Percentiles rank a stretch among this genome's conserved stretches.
Conservation (phyloP, 441 rosid genomes). For the Brassica balearica region DNA sequence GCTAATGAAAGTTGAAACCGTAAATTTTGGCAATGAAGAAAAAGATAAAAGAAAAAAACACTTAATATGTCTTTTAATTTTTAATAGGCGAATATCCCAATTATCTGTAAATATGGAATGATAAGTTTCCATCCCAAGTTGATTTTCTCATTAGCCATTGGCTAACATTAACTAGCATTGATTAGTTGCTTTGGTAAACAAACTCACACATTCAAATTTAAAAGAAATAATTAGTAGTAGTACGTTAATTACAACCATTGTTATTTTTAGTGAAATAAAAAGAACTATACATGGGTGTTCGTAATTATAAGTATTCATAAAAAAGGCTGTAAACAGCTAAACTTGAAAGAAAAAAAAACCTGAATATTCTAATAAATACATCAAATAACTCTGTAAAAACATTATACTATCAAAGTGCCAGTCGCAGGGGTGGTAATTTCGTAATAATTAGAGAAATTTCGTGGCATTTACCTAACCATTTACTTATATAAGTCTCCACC, state of each 20-base stretch:
- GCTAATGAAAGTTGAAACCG: conserved; percentile 27
- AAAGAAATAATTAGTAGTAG: conserved; percentile 17
- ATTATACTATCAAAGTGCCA: neutral
- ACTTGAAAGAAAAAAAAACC: neutral
- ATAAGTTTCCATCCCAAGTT: conserved; percentile 26
- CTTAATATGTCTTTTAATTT: neutral
- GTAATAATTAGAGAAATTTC: conserved; percentile 26
- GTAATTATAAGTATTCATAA: neutral
- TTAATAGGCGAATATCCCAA: conserved; percentile 13
- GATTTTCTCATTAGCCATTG: conserved; percentile 20
- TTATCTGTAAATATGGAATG: neutral
- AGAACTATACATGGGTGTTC: conserved; percentile 3
- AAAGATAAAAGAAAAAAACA: neutral
- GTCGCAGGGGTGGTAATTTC: conserved; percentile 14
- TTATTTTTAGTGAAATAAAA: neutral
- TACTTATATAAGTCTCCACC: conserved; percentile 27
- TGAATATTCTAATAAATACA: conserved; percentile 10
- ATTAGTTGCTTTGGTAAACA: conserved; percentile 15
- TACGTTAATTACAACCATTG: neutral
- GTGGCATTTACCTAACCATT: conserved; percentile 23
- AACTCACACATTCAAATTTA: conserved; percentile 28
- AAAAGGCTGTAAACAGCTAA: neutral
- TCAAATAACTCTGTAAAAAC: neutral
- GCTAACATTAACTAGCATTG: neutral
- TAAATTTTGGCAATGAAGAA: conserved; percentile 1